A percentile compares a stretch with the other conserved stretches of the same genome.
Evolutionary conservation across 2,329 filamentous ascomycete genomes (phyloP).

Genomic region (Aureobasidium sp.): DNA sequence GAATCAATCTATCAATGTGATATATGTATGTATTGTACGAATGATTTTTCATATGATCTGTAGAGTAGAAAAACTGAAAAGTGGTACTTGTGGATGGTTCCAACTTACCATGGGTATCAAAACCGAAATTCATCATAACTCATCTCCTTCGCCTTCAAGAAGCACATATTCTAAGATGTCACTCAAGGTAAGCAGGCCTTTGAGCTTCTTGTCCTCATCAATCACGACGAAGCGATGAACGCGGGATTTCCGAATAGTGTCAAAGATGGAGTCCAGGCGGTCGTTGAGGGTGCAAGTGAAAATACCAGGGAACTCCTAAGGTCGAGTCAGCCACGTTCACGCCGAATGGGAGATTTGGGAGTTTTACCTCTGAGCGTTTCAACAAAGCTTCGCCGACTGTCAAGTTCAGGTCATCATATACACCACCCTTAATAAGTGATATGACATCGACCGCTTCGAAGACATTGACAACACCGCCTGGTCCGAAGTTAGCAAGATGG

Average conservation of each 20-base stretch:
- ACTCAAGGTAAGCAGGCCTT: slow-evolving; percentile 85
- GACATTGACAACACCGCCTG: slow-evolving; percentile 76
- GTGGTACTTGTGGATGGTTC: slow-evolving; percentile 9
- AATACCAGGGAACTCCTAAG: slow-evolving; percentile 85
- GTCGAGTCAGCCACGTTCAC: slow-evolving; percentile 20
- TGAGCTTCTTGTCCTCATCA: slow-evolving; percentile 78
- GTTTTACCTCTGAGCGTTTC: slow-evolving; percentile 66
- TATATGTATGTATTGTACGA: not conserved
- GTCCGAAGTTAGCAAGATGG: slow-evolving; percentile 1
- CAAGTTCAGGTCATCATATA: slow-evolving; percentile 82
- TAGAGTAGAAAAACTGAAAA: not conserved
- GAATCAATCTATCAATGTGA: not conserved
- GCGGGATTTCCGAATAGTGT: slow-evolving; percentile 89
- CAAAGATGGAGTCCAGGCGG: slow-evolving; percentile 89
- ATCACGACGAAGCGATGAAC: slow-evolving; percentile 91
- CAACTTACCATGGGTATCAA: slow-evolving; percentile 15
- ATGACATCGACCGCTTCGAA: slow-evolving; percentile 98
- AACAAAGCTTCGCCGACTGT: slow-evolving; percentile 83
- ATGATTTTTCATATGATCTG: not conserved
- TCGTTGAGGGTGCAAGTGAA: slow-evolving; percentile 93
- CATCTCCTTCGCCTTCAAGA: slow-evolving; percentile 51
- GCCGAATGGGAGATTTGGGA: not conserved
- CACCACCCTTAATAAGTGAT: slow-evolving; percentile 84
- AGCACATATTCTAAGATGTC: slow-evolving; percentile 96
- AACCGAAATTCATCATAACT: slow-evolving; percentile 13